Percentiles rank a stretch among this genome's conserved stretches.
phyloP scores from a whole-genome alignment of 106 monocot genomes.

The Phalaenopsis aphrodite region DNA sequence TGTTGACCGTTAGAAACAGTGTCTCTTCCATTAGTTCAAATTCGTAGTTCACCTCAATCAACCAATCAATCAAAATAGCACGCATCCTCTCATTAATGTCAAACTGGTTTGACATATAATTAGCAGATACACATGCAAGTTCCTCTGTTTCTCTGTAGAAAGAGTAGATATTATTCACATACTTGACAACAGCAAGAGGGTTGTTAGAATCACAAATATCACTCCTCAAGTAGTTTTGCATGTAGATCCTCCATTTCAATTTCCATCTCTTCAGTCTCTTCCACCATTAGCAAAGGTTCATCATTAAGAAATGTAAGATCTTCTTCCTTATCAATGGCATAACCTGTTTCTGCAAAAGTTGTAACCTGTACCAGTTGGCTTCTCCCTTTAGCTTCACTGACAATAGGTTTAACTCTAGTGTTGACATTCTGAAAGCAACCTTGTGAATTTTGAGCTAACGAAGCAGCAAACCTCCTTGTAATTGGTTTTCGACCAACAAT shows the following conservation, averaged over 20 bases:
- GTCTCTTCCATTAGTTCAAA: constrained; percentile 96
- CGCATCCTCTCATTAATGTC: constrained; percentile 94
- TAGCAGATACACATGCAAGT: constrained; percentile 39
- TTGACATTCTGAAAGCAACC: constrained; percentile 12
- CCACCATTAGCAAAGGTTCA: constrained; percentile 35
- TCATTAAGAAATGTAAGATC: constrained; percentile 25
- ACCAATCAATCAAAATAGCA: constrained; percentile 88
- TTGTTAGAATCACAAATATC: constrained; percentile 50
- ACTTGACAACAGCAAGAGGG: constrained; percentile 63
- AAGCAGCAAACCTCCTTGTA: constrained; percentile 76
- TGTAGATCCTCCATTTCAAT: constrained; percentile 68
- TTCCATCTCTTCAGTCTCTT: constrained; percentile 58
- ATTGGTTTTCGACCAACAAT: constrained; percentile 39
- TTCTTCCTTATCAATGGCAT: constrained; percentile 35
- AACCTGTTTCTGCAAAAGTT: constrained; percentile 8
- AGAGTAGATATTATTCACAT: constrained; percentile 57
- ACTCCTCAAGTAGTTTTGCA: constrained; percentile 30
- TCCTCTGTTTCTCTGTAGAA: constrained; percentile 62
- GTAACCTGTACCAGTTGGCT: background rate
- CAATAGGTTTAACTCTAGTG: constrained; percentile 17
- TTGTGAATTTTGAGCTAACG: constrained; percentile 42
- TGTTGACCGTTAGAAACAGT: constrained; percentile 75
- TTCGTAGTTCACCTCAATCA: constrained; percentile 98
- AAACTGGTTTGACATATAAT: constrained; percentile 77
- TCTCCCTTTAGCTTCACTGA: constrained; percentile 30